Percentiles rank a stretch among this genome's conserved stretches.
These are phyloP conservation scores for Pestalotiopsis sp. DNA, from an alignment of 2,329 filamentous ascomycete genomes.

Conservation along the genomic window DNA sequence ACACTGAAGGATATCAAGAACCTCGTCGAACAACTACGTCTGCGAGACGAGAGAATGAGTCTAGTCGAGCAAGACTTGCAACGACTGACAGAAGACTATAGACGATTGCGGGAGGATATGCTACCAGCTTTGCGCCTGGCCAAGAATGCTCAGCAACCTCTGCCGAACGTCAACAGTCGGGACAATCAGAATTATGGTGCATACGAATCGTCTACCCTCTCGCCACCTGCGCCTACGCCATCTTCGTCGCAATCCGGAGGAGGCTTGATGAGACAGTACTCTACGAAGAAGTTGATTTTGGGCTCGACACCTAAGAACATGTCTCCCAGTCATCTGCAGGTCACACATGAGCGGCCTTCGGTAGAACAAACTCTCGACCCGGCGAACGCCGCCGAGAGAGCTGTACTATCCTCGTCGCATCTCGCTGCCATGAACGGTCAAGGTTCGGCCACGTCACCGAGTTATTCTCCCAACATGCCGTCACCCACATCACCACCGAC, in stretches of 20 bases:
- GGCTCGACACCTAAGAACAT: conserved; percentile 74
- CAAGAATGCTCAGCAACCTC: conserved; percentile 88
- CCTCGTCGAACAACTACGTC: conserved; percentile 83
- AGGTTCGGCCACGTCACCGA: conserved; percentile 55
- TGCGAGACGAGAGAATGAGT: conserved; percentile 88
- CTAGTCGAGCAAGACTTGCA: conserved; percentile 82
- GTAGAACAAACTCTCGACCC: conserved; percentile 70
- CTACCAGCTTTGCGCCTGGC: conserved; percentile 86
- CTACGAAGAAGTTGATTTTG: conserved; percentile 74
- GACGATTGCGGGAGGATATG: conserved; percentile 86
- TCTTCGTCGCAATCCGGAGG: conserved; percentile 52
- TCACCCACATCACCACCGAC: conserved; percentile 71
- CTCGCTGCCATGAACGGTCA: conserved; percentile 71
- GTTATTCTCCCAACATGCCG: conserved; percentile 68
- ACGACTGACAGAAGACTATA: conserved; percentile 84
- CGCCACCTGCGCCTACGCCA: conserved; percentile 60
- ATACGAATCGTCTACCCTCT: conserved; percentile 54
- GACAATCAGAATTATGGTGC: conserved; percentile 44
- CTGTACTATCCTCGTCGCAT: conserved; percentile 69
- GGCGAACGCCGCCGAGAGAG: conserved; percentile 67
- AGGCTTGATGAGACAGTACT: conserved; percentile 71
- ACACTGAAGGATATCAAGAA: conserved; percentile 93
- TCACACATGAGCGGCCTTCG: conserved; percentile 66
- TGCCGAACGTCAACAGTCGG: conserved; percentile 59
- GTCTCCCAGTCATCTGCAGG: conserved; percentile 74